Base-by-base conservation (phyloP, 73 alveolate genomes). In the Paramecium pentaurelia region DNA sequence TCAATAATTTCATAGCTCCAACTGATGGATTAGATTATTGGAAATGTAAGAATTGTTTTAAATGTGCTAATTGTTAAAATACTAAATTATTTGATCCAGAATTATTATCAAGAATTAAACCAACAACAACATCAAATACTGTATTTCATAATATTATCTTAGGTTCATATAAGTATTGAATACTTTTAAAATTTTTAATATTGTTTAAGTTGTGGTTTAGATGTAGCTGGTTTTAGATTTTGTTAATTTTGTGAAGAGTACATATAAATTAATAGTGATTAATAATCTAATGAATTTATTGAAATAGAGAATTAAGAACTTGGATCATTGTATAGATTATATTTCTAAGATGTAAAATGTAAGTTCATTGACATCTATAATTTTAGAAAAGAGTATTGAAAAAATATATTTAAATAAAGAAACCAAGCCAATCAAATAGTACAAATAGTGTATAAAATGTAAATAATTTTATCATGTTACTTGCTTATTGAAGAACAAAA, bases 11-110 rank as follows among this genome's bases (percentile, higher is more conserved):
- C 27, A 25, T 80, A 8, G 73, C 71, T 14, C 49, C 58, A 11
- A 1, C 47, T 10, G 91, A 80, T 22, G 71, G 44, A n/a, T 12
- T 80, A 44, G 91, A 80, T 47, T 80, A 40, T 49, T 80, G 91
- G 91, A 80, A 27, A 80, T 80, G 91, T 47, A 30, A 30, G n/a
- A 47, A 80, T 80, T 80, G 91, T 80, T 80, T 80, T 12, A 45
- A 44, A 44, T 80, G 91, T 45, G 16, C n/a, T 8, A 25, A 36
- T 22, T 80, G 91, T 18, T 12, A 47, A 20, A 27, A 12, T 9
- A 80, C 22, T 45, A 14, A 44, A 12, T 47, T 80, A 44, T 80
- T 45, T 28, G 91, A 47, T 80, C 28, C 47, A 25, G 47, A 80
- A 27, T 10, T 3, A 44, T 36, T 80, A 20, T 80, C 44, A 27